Evolutionary conservation across 768 basidiomycete species (phyloP).

Genomic region (Mycena galericulata): DNA sequence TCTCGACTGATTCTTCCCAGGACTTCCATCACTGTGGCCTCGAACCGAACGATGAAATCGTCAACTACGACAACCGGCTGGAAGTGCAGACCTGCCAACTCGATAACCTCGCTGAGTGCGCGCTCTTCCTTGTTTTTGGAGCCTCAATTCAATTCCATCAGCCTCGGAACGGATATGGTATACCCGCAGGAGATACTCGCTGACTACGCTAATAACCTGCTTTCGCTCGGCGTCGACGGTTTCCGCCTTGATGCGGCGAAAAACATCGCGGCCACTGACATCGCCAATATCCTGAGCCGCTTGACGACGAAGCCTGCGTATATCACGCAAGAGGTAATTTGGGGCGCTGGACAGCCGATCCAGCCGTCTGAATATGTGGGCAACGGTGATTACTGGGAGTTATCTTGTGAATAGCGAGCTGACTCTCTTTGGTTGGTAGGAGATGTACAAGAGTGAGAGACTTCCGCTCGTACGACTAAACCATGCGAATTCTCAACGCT

Average conservation of each 20-base stretch:
- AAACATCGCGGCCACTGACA: slow-evolving; percentile 66
- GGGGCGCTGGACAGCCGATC: slow-evolving; percentile 61
- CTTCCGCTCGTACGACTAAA: slow-evolving; percentile 16
- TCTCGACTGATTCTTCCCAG: background rate
- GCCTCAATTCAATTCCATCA: slow-evolving; percentile 34
- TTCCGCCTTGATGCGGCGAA: slow-evolving; percentile 75
- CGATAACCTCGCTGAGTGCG: slow-evolving; percentile 64
- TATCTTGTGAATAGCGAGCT: background rate
- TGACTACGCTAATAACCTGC: slow-evolving; percentile 67
- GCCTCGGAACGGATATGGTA: slow-evolving; percentile 72
- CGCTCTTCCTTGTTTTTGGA: slow-evolving; percentile 21
- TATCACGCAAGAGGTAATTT: slow-evolving; percentile 76
- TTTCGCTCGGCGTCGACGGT: slow-evolving; percentile 73
- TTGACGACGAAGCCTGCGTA: slow-evolving; percentile 60
- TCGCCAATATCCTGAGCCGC: slow-evolving; percentile 63
- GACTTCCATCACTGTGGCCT: slow-evolving; percentile 77
- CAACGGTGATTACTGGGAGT: slow-evolving; percentile 52
- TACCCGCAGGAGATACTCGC: slow-evolving; percentile 69
- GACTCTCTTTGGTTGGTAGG: slow-evolving; percentile 48
- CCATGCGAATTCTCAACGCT: background rate
- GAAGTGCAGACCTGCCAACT: slow-evolving; percentile 73
- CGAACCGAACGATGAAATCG: slow-evolving; percentile 63
- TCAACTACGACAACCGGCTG: slow-evolving; percentile 61
- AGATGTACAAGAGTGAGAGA: slow-evolving; percentile 70
- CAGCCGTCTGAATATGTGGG: slow-evolving; percentile 67